Base-by-base conservation (phyloP, 2,329 filamentous ascomycete genomes). In the Aspergillus texensis region DNA sequence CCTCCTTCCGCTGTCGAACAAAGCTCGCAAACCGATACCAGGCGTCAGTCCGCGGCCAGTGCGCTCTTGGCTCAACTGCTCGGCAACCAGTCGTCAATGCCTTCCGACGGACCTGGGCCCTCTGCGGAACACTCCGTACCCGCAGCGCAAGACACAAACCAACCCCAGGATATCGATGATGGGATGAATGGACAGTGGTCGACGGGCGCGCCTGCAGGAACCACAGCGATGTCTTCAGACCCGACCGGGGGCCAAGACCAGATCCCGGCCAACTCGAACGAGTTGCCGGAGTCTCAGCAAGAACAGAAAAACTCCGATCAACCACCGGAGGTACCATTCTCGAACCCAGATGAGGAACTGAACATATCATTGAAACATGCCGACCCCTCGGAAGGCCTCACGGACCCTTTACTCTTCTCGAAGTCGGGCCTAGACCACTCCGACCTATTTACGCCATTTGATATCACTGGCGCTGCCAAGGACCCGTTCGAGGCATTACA, bases 61-160 rank as follows among this genome's bases (percentile, higher is more conserved):
- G 75, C 78, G 50, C 73, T 80, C 19, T 71, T 80, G 52, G 78
- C 79, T 41, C 78, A 80, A 68, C 71, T 80, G 10, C 73, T 80
- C 59, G 76, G 77, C 48, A 77, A 75, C 62, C 75, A 76, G 63
- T 64, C 70, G n/a, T 61, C 71, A 41, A 64, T 69, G 60, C 60
- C 70, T 39, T 67, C 65, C 53, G 67, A 68, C 54, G 62, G 64
- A 36, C 63, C 52, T 57, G 58, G 41, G 28, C 36, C 58, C 45
- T 55, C 59, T 48, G 48, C 60, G 24, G 60, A 67, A 53, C 62
- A 58, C n/a, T 52, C 60, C 39, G 46, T 56, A 53, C 45, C 28
- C 56, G 56, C 62, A 16, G 56, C 55, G 45, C 62, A 65, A 45
- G 53, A 50, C 41, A 54, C 54, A 16, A 46, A 4, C 26, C 55